Evolutionary conservation across 164 flowering plant genomes (phyloP).

Genomic region (Malania oleifera): DNA sequence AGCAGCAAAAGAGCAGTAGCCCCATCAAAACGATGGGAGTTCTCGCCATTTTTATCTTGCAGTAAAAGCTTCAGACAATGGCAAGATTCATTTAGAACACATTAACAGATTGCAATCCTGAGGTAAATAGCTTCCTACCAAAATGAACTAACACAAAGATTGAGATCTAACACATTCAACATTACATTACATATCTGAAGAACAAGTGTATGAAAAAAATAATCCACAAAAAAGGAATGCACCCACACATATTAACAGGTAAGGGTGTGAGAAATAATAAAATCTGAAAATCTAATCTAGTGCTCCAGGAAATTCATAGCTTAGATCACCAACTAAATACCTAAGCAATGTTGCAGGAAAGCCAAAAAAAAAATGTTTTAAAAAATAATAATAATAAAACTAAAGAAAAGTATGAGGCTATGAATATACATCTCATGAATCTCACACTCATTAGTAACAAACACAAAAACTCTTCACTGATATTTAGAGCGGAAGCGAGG

Average conservation of each 20-base stretch:
- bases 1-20: slow-evolving; percentile 15
- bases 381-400: no score
- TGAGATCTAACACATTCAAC: no score
- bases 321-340: no score
- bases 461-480: no score
- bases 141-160: no score
- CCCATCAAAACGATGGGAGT: slow-evolving; percentile 2
- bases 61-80: background rate
- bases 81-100: slow-evolving; percentile 17
- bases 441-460: no score
- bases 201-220: background rate
- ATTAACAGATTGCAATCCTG: slow-evolving; percentile 74
- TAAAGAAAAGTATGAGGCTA: background rate
- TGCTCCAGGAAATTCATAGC: no score
- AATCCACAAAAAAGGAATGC: background rate
- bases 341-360: no score
- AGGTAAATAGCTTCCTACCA: background rate
- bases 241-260: background rate
- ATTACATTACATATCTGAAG: background rate
- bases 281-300: background rate
- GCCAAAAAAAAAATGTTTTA: background rate
- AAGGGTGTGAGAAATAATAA: background rate
- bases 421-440: background rate
- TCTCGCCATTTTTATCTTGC: slow-evolving; percentile 6
- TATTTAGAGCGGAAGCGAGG: background rate